These are phyloP conservation scores for Mortierella antarctica DNA, from an alignment of 192 early-diverging fungal species.

Conservation along the genomic window DNA sequence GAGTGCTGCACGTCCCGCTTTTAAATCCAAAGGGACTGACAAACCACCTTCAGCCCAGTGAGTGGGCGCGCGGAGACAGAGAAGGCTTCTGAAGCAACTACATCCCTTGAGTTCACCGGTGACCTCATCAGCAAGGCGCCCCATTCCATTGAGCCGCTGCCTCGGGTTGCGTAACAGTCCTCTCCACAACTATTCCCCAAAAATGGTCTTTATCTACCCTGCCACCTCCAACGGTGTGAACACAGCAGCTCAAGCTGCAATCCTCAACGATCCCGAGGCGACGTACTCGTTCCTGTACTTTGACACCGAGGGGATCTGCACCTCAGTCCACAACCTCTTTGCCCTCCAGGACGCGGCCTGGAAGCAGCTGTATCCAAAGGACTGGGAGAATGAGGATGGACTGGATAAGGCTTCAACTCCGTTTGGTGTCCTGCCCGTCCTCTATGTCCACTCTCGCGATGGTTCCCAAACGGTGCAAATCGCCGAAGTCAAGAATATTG, in stretches of 20 bases:
- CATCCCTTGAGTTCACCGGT: too few species aligned
- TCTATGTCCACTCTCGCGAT: conserved; percentile 44
- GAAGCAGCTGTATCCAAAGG: conserved; percentile 38
- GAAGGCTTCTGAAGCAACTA: too few species aligned
- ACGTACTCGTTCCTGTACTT: conserved; percentile 48
- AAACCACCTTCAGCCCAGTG: too few species aligned
- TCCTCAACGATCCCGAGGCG: conserved; percentile 19
- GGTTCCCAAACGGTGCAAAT: conserved; percentile 21
- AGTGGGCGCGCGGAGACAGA: too few species aligned
- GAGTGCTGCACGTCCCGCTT: neutral
- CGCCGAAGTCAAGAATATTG: conserved; percentile 29
- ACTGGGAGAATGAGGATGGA: conserved; percentile 38
- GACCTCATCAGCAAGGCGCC: too few species aligned
- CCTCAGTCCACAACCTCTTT: conserved; percentile 24
- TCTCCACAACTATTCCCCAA: too few species aligned
- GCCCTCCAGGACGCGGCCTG: conserved; percentile 18
- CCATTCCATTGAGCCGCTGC: too few species aligned
- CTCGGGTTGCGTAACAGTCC: too few species aligned
- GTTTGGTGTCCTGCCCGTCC: conserved; percentile 42
- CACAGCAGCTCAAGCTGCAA: conserved; percentile 17
- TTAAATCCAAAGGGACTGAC: neutral
- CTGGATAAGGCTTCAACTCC: conserved; percentile 31
- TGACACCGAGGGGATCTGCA: conserved; percentile 33
- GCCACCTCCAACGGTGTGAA: conserved; percentile 17
- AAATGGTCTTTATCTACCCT: conserved; percentile 30